These are phyloP conservation scores for Candida pseudoglaebosa DNA, from an alignment of 805 yeast genomes.

Conservation along the genomic window DNA sequence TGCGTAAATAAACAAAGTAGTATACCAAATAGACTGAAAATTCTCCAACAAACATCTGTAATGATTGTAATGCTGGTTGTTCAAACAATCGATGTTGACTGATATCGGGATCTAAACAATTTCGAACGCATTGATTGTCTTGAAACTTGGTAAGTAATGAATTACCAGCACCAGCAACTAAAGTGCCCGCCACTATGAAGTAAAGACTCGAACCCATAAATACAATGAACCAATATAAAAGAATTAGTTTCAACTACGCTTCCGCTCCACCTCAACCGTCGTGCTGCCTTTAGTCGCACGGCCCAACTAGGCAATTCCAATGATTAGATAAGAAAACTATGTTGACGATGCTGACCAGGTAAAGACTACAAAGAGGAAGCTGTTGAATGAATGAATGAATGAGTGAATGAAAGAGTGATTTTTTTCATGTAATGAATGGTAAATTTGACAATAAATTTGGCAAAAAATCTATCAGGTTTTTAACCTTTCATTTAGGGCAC, in stretches of 20 bases:
- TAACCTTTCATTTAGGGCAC: too few species aligned
- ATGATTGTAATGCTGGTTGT: slow-evolving; percentile 75
- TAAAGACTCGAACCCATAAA: slow-evolving; percentile 8
- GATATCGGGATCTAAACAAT: slow-evolving; percentile 46
- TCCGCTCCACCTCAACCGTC: neutral
- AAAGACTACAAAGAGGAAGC: too few species aligned
- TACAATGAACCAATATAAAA: too few species aligned
- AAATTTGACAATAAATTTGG: too few species aligned
- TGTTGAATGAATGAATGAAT: too few species aligned
- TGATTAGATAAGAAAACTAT: too few species aligned
- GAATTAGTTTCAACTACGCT: neutral
- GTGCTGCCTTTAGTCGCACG: neutral
- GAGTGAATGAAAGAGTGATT: too few species aligned
- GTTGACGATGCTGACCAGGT: too few species aligned
- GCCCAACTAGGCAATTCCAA: neutral
- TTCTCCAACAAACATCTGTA: slow-evolving; percentile 82
- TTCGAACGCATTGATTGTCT: slow-evolving; percentile 65
- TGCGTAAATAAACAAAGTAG: slow-evolving; percentile 20
- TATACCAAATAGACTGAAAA: slow-evolving; percentile 45
- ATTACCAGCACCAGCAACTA: slow-evolving; percentile 67
- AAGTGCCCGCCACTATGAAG: slow-evolving; percentile 43
- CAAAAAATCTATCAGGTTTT: too few species aligned
- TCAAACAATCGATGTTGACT: slow-evolving; percentile 51
- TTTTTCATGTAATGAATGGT: too few species aligned
- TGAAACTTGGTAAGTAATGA: slow-evolving; percentile 73